Evolutionary conservation across 106 monocot species (phyloP).

Genomic region (Agapanthus africanus): DNA sequence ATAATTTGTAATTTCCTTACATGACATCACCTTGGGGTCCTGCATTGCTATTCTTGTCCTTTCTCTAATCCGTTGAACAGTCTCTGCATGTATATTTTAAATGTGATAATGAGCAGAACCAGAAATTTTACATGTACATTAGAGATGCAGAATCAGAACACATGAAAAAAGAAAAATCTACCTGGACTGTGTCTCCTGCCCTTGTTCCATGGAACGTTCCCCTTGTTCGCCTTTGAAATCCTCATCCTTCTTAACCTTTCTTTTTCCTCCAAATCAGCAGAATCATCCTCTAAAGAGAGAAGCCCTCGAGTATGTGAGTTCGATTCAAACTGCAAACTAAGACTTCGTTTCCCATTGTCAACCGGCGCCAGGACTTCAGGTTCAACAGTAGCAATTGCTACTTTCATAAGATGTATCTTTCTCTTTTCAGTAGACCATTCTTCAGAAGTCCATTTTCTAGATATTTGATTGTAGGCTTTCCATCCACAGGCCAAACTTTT

Average conservation of each 20-base stretch:
- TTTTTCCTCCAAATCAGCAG: constrained; percentile 43
- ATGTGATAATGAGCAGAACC: neutral
- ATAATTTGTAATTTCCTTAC: constrained; percentile 49
- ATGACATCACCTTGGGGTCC: constrained; percentile 99
- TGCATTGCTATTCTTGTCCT: constrained; percentile 93
- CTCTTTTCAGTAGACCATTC: constrained; percentile 8
- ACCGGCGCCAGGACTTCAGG: constrained; percentile 15
- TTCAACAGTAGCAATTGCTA: constrained; percentile 58
- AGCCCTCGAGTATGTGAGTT: constrained; percentile 16
- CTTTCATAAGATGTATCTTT: constrained; percentile 16
- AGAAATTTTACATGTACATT: neutral
- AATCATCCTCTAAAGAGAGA: constrained; percentile 22
- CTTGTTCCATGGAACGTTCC: constrained; percentile 97
- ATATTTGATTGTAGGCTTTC: constrained; percentile 23
- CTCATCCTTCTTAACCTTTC: constrained; percentile 63
- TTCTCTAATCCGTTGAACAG: constrained; percentile 72
- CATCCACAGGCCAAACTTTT: constrained; percentile 18
- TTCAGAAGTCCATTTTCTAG: constrained; percentile 9
- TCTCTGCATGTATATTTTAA: constrained; percentile 42
- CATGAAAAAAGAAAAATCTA: constrained; percentile 9
- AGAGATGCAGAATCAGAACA: neutral
- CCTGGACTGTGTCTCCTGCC: constrained; percentile 93
- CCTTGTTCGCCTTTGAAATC: constrained; percentile 92
- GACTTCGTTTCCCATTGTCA: constrained; percentile 16
- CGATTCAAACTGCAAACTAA: constrained; percentile 25